These are phyloP conservation scores for Bombardia bombarda DNA, from an alignment of 495 filamentous ascomycete genomes.

Conservation along the genomic window DNA sequence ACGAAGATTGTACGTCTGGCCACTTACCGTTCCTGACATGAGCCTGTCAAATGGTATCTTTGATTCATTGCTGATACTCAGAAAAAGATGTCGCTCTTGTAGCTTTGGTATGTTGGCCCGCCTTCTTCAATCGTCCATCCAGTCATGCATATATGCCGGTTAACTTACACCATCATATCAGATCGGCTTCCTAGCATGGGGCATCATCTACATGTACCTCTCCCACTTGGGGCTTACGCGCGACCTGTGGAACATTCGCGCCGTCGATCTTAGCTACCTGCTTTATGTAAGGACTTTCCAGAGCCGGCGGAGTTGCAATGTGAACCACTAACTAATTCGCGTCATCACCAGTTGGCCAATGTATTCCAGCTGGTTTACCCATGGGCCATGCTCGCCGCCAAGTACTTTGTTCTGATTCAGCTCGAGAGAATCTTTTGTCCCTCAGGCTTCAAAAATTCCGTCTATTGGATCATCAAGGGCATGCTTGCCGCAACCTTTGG, in stretches of 20 bases:
- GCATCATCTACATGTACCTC: slow-evolving; percentile 15
- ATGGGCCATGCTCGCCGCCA: slow-evolving; percentile 18
- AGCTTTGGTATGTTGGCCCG: slow-evolving; percentile 7
- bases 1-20: slow-evolving; percentile 16
- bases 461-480: slow-evolving; percentile 21
- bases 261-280: slow-evolving; percentile 7
- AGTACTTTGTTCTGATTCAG: slow-evolving; percentile 20
- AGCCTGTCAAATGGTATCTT: too few species aligned
- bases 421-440: slow-evolving; percentile 17
- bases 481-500: slow-evolving; percentile 19
- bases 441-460: slow-evolving; percentile 12
- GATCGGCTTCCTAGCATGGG: slow-evolving; percentile 18
- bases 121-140: too few species aligned
- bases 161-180: background rate
- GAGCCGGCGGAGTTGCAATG: background rate
- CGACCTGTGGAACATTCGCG: slow-evolving; percentile 16
- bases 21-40: too few species aligned
- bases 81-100: slow-evolving; percentile 5
- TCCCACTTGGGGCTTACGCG: slow-evolving; percentile 15
- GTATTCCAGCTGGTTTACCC: slow-evolving; percentile 11
- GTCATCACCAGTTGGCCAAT: background rate
- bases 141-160: too few species aligned
- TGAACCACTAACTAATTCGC: background rate
- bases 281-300: slow-evolving; percentile 6
- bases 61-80: background rate